Evolutionary conservation across 1,139 yeast species (phyloP).

Genomic region (Taphrina populina): DNA sequence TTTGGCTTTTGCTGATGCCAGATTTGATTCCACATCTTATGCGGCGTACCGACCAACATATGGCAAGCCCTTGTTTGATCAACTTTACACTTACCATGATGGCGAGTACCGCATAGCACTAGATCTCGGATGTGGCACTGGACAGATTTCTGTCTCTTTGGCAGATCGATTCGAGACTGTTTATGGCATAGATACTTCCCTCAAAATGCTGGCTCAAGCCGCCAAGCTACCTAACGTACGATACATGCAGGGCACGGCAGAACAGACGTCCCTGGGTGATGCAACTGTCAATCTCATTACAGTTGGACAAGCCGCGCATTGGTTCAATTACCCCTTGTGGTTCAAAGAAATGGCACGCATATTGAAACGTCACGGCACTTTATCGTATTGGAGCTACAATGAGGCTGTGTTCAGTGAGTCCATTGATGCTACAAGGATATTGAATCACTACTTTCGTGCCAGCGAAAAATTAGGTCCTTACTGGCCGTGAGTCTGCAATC

Average conservation of each 20-base stretch:
- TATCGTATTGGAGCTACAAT: constrained; percentile 77
- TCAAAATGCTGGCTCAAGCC: constrained; percentile 61
- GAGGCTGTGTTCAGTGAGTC: constrained; percentile 58
- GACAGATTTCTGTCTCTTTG: constrained; percentile 66
- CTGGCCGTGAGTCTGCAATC: constrained; percentile 4
- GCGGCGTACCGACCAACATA: constrained; percentile 65
- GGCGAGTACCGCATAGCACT: constrained; percentile 49
- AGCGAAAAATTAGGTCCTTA: constrained; percentile 54
- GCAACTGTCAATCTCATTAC: constrained; percentile 59
- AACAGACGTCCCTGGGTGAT: constrained; percentile 35
- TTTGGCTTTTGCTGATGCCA: constrained; percentile 55
- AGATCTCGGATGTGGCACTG: constrained; percentile 86
- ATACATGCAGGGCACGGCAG: constrained; percentile 38
- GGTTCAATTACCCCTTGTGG: constrained; percentile 63
- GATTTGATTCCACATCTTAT: constrained; percentile 62
- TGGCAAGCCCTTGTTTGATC: constrained; percentile 55
- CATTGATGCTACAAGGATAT: constrained; percentile 50
- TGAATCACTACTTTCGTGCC: constrained; percentile 49
- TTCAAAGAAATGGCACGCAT: constrained; percentile 54
- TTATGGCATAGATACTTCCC: constrained; percentile 67
- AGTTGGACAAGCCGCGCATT: constrained; percentile 76
- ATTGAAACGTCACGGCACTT: constrained; percentile 60
- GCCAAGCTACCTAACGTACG: constrained; percentile 41
- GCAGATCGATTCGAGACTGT: constrained; percentile 51
- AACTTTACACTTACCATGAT: constrained; percentile 49